Conservation (phyloP, 2,329 filamentous ascomycete species). For the Trichoderma koningii region DNA sequence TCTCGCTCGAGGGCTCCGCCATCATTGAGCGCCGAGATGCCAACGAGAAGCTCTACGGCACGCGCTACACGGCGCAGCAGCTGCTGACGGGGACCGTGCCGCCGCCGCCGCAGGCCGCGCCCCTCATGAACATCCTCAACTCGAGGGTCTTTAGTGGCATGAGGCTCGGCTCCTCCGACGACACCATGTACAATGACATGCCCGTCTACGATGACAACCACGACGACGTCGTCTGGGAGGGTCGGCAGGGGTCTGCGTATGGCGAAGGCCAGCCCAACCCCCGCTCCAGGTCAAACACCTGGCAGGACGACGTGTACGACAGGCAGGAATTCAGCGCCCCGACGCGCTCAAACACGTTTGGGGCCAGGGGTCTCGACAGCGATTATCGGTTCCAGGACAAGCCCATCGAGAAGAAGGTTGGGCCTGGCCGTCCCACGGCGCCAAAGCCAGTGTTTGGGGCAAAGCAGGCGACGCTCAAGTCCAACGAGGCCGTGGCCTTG, state of each 20-base stretch:
- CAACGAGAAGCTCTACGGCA: slow-evolving; percentile 93
- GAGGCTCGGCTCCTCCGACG: slow-evolving; percentile 49
- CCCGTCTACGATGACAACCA: slow-evolving; percentile 84
- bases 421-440: slow-evolving; percentile 77
- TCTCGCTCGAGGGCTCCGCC: slow-evolving; percentile 88
- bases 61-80: slow-evolving; percentile 76
- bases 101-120: slow-evolving; percentile 78
- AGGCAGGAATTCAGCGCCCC: slow-evolving; percentile 49
- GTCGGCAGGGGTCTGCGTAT: slow-evolving; percentile 67
- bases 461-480: slow-evolving; percentile 57
- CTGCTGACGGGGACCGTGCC: slow-evolving; percentile 77
- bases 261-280: slow-evolving; percentile 60
- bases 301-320: slow-evolving; percentile 77
- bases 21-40: slow-evolving; percentile 95
- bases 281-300: slow-evolving; percentile 62
- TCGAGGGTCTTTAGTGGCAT: slow-evolving; percentile 79
- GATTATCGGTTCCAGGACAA: slow-evolving; percentile 59
- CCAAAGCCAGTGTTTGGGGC: slow-evolving; percentile 82
- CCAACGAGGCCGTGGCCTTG: slow-evolving; percentile 85
- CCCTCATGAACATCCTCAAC: slow-evolving; percentile 82
- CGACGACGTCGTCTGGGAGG: slow-evolving; percentile 84
- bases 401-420: slow-evolving; percentile 47
- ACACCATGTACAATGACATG: slow-evolving; percentile 88
- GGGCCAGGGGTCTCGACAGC: slow-evolving; percentile 47
- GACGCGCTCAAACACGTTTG: slow-evolving; percentile 55